Evolutionary conservation across 805 yeast genomes (phyloP).

Genomic region (Metschnikowia cubensis): DNA sequence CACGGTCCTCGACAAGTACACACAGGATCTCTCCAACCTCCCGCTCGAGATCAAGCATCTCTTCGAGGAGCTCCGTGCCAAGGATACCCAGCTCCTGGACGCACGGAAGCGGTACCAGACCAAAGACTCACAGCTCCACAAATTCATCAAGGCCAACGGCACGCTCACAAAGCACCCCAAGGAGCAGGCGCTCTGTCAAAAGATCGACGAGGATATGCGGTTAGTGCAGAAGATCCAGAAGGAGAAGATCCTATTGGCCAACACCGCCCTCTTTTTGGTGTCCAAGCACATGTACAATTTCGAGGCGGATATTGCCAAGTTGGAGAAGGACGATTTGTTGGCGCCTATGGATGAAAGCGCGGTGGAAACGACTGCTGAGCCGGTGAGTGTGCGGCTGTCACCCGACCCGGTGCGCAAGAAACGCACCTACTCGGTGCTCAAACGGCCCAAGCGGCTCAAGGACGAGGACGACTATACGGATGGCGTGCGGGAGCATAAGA

Average conservation of each 20-base stretch:
- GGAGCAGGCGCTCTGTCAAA: conserved; percentile 61
- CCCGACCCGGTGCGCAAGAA: conserved; percentile 18
- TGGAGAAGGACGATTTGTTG: conserved; percentile 78
- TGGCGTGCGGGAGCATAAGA: conserved; percentile 7
- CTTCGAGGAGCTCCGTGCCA: conserved; percentile 69
- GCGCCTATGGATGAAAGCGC: conserved; percentile 45
- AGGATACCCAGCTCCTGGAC: conserved; percentile 66
- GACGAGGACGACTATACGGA: conserved; percentile 17
- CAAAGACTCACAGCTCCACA: conserved; percentile 77
- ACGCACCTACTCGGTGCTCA: conserved; percentile 14
- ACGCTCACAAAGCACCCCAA: conserved; percentile 77
- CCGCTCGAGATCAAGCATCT: conserved; percentile 84
- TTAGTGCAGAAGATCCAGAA: conserved; percentile 60
- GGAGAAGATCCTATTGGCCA: conserved; percentile 75
- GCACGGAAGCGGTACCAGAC: conserved; percentile 61
- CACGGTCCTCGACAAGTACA: conserved; percentile 48
- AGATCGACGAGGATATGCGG: conserved; percentile 65
- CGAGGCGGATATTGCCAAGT: conserved; percentile 68
- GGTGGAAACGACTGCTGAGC: conserved; percentile 10
- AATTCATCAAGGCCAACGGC: conserved; percentile 78
- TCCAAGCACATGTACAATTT: conserved; percentile 69
- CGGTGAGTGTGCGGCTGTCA: conserved; percentile 8
- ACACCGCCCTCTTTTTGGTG: conserved; percentile 75
- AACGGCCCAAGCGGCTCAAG: conserved; percentile 16
- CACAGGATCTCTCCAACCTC: conserved; percentile 69